These are phyloP conservation scores for Pelargonium australe DNA, from an alignment of 441 rosid genomes.

Conservation along the genomic window DNA sequence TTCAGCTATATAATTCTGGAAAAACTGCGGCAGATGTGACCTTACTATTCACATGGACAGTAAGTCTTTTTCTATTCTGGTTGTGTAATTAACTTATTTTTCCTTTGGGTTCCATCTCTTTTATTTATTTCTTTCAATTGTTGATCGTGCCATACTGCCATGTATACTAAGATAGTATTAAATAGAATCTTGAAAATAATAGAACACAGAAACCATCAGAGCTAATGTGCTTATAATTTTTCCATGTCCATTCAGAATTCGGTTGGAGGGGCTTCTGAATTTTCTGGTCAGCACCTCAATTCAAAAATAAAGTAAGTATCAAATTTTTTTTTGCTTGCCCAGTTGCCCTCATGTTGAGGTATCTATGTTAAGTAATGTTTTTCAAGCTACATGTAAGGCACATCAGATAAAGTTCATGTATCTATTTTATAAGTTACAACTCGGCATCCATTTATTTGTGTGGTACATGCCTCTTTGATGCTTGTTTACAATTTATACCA, in stretches of 20 bases:
- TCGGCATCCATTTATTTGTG: neutral
- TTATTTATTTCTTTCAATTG: too few relatives aligned
- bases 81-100: too few relatives aligned
- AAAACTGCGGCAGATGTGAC: slow-evolving; percentile 56
- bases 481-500: slow-evolving; percentile 10
- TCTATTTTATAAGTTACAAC: neutral
- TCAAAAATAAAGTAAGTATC: slow-evolving; percentile 34
- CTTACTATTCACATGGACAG: slow-evolving; percentile 92
- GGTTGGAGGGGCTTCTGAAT: slow-evolving; percentile 31
- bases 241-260: slow-evolving; percentile 24
- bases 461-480: neutral
- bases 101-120: too few relatives aligned
- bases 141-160: too few relatives aligned
- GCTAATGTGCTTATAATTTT: neutral
- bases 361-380: neutral
- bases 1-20: slow-evolving; percentile 68
- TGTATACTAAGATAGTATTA: too few relatives aligned
- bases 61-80: slow-evolving; percentile 36
- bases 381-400: neutral
- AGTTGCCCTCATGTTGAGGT: neutral
- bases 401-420: too few relatives aligned
- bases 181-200: too few relatives aligned
- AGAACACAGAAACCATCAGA: too few relatives aligned
- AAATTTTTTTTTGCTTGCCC: neutral
- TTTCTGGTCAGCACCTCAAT: slow-evolving; percentile 38